Evolutionary conservation across 2,329 filamentous ascomycete species (phyloP), one percentile per base, ranked within the genome.

Genomic region (Exophiala bonariae): DNA sequence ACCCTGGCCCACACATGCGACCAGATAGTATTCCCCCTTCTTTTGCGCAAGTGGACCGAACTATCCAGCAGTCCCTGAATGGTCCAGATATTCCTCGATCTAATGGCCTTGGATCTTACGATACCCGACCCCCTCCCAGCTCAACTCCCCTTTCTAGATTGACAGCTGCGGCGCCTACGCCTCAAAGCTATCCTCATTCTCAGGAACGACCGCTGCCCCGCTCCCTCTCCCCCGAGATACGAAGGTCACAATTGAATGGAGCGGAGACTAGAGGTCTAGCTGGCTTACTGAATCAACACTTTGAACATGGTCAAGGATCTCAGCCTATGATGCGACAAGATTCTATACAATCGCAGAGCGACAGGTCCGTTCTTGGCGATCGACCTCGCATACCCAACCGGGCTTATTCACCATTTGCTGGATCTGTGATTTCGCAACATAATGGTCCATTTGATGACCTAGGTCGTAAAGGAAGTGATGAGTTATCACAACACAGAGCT

Each of bases 401-500:
- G 61, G 57, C 66, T 4, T 62, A 68, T 36, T 62, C 63, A 2
- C 60, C 64, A n/a, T 61, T 66, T 7, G 63, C 68, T 3, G 59
- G 61, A 3, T 61, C 68, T 4, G 60, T 65, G 1, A 55, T 59
- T 3, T 62, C 61, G 9, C 59, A 64, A 7, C 51, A 60, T 64
- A 51, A 63, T 8, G 53, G 61, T 7, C 55, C 62, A 26, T 41
- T 58, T 8, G 70, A 72, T 18, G 68, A 70, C 13, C 65, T 66
- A 42, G 63, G 63, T n/a, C 66, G 71, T 13, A 72, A 72, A 52
- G 68, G 66, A 45, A 77, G 70, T 59, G 80, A 81, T 40, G 75
- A 80, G 23, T 75, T 81, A 32, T 76, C 81, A 30, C 77, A 79
- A 42, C 79, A 79, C 38, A 82, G 87, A 52, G 83, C 80, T 30